A percentile compares a stretch with the other conserved stretches of the same genome.
Conservation (phyloP, 2,329 filamentous ascomycete genomes). For the Leptographium radiaticola region DNA sequence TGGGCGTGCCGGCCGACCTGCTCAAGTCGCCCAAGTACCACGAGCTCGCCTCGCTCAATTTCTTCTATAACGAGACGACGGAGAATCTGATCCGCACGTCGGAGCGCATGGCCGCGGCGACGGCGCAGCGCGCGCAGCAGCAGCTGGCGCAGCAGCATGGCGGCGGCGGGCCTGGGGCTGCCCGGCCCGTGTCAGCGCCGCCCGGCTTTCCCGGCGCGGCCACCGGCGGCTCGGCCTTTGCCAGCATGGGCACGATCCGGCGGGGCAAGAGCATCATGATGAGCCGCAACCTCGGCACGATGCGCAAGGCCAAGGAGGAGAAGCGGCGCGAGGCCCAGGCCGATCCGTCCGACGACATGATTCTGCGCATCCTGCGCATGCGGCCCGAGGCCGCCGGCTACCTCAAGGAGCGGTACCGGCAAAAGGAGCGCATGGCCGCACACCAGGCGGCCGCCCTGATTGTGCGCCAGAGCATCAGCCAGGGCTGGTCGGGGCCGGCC, state of each 20-base stretch:
- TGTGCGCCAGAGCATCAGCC: conserved; percentile 72
- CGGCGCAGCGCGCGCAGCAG: conserved; percentile 59
- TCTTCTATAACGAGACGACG: conserved; percentile 94
- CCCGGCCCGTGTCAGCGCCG: conserved; percentile 24
- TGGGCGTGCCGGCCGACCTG: conserved; percentile 81
- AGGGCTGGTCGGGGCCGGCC: conserved; percentile 34
- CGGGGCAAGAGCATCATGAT: conserved; percentile 79
- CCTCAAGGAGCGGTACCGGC: conserved; percentile 77
- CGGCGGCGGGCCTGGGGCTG: conserved; percentile 44
- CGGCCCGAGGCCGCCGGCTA: conserved; percentile 79
- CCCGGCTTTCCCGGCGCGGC: conserved; percentile 33
- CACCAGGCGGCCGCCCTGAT: conserved; percentile 87
- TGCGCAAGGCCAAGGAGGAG: conserved; percentile 91
- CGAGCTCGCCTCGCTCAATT: conserved; percentile 89
- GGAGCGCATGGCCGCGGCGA: conserved; percentile 87
- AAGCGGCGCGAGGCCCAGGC: conserved; percentile 92
- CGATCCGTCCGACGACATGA: conserved; percentile 97
- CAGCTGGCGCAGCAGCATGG: conserved; percentile 48
- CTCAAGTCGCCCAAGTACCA: conserved; percentile 97
- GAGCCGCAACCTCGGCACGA: conserved; percentile 85
- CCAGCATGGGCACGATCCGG: conserved; percentile 56
- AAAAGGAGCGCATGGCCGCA: conserved; percentile 86
- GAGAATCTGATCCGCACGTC: conserved; percentile 89
- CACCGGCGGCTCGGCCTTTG: conserved; percentile 31
- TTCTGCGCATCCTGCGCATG: conserved; percentile 88